Evolutionary conservation across 768 basidiomycete species (phyloP), one percentile per base, ranked within the genome.

Genomic region (Phaeotremella skinneri): DNA sequence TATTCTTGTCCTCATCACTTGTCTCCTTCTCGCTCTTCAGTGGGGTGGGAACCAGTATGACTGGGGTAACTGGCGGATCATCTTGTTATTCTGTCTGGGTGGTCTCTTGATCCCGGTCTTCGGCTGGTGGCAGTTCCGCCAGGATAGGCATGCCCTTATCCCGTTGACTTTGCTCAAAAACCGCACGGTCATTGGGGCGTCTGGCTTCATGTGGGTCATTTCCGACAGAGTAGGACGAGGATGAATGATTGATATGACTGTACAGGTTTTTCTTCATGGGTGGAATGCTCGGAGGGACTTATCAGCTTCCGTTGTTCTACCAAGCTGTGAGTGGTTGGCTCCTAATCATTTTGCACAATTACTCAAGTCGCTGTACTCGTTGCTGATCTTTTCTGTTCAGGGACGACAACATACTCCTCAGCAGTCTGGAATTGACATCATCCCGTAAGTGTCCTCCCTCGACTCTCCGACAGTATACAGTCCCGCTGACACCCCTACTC

Each of bases 11-110:
- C 61, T 75, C 27, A 67, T 81, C 49, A 79, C 79, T 5, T 76
- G 73, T 52, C 69, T 82, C 14, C 70, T 81, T 29, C 73, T 83
- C 2, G 78, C 82, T 2, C 65, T 83, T 3, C 79, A 81, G 59
- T 81, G 80, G 80, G 82, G 81, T n/a, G 82, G 82, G 1, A 79
- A 79, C 60, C 68, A 70, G 4, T 79, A 80, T 56, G 72, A 80
- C 2, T 83, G 82, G 81, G 31, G 80, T 62, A 34, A 61, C 64
- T 68, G 67, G 70, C 61, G 72, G 50, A 74, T 72, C 62, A 69
- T 75, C 56, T 64, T 77, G 39, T 67, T 77, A n/a, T 70, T 74
- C 48, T 57, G 67, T 49, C 74, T 79, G 31, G 65, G 62, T 6
- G 67, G 69, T 9, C 50, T 77, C 43, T 67, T 76, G 25, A 50